phyloP scores from a whole-genome alignment of 2,329 filamentous ascomycete species.

The Nothomitra cinnamomea region DNA sequence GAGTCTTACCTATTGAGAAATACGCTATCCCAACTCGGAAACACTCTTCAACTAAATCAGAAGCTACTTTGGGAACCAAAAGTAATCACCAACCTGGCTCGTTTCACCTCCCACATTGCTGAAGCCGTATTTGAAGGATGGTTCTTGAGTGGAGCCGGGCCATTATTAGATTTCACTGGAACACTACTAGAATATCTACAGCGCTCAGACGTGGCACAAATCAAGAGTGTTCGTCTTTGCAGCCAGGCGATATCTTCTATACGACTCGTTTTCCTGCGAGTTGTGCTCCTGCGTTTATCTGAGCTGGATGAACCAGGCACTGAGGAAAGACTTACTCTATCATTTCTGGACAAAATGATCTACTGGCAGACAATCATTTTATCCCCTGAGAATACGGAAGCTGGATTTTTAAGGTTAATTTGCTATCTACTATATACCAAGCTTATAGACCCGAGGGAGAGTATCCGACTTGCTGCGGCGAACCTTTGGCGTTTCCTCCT shows the following conservation, averaged over 20 bases:
- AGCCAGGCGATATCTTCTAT: conserved; percentile 65
- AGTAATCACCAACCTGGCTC: conserved; percentile 70
- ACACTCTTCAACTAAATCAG: conserved; percentile 52
- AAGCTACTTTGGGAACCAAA: conserved; percentile 62
- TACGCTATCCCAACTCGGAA: conserved; percentile 53
- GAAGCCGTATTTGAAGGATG: conserved; percentile 92
- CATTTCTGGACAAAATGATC: conserved; percentile 67
- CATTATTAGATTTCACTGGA: conserved; percentile 72
- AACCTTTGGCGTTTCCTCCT: conserved; percentile 83
- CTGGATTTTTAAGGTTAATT: conserved; percentile 68
- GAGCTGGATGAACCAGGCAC: conserved; percentile 55
- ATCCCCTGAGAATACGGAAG: conserved; percentile 56
- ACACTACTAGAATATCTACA: conserved; percentile 78
- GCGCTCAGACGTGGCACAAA: conserved; percentile 57
- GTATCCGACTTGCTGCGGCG: conserved; percentile 58
- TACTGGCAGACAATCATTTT: conserved; percentile 95
- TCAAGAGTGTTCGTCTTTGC: conserved; percentile 86
- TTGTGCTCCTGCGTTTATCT: conserved; percentile 66
- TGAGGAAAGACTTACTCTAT: conserved; percentile 43
- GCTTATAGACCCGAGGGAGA: conserved; percentile 50
- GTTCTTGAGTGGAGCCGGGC: conserved; percentile 79
- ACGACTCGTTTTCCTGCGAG: conserved; percentile 57
- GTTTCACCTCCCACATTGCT: conserved; percentile 63
- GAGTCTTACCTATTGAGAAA: conserved; percentile 75
- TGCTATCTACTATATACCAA: conserved; percentile 91